Base-by-base conservation (phyloP, 2,329 filamentous ascomycete genomes). In the Penicillium sp. region DNA sequence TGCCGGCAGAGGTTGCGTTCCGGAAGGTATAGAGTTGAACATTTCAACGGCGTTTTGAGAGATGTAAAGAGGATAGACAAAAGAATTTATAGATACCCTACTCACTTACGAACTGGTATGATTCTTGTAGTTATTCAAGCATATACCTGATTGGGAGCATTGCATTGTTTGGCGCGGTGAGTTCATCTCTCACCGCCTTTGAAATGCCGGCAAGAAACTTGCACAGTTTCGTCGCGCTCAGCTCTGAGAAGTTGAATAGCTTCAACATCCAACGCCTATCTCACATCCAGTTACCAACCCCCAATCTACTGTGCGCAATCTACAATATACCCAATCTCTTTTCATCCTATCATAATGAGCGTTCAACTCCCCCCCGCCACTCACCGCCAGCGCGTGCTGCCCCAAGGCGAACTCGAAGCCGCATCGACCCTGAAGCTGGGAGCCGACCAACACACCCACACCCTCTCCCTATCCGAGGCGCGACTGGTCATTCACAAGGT, bases 381-480 rank as follows among this genome's bases (percentile, higher is more conserved):
- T 1, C 73, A 77, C 57, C 75, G 75, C 70, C 74, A 77, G 61
- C 75, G 75, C 64, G 66, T 69, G 37, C 63, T 75, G 22, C 75
- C 75, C 1, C 75, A 77, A 58, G 73, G 72, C 72, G 93, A 96
- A 73, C 93, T 98, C 76, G 92, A 97, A 79, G 93, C 93, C 24
- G 87, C 89, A 49, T 81, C 85, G 8, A 86, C 86, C 54, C 86
- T 98, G 62, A 90, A 89, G 74, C 89, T 99, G 11, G 95, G 95
- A 77, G 93, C 97, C 73, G 97, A 98, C 77, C 87, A 96, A 68
- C 83, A 93, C 70, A 92, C 96, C 64, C 91, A 95, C 72, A 93
- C 93, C 6, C 82, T 99, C 60, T 96, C 93, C 46, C 85, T 97
- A 52, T 96, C 91, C 33, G 95, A 98, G 78, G 93, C 95, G 2